These are phyloP conservation scores for Calonectria henricotiae DNA, from an alignment of 2,329 filamentous ascomycete species.

Conservation along the genomic window DNA sequence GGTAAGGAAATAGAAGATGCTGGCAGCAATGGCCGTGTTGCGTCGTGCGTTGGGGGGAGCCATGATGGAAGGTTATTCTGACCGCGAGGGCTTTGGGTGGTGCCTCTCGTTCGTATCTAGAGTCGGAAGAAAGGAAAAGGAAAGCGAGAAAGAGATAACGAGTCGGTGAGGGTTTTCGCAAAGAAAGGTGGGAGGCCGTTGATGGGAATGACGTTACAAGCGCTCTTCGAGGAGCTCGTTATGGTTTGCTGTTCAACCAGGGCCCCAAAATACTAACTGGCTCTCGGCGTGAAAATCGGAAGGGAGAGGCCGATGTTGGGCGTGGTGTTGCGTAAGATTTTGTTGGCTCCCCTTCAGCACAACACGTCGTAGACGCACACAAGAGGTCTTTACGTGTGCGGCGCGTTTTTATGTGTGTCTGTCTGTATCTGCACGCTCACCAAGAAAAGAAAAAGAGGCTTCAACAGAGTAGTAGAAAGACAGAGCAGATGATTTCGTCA, in stretches of 20 bases:
- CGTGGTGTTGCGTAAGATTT: conserved; percentile 21
- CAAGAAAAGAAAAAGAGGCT: conserved; percentile 5
- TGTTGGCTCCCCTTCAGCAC: conserved; percentile 1
- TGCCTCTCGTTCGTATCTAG: neutral
- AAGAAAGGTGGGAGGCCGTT: neutral
- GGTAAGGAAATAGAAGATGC: conserved; percentile 80
- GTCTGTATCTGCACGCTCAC: neutral
- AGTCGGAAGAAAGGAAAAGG: too few relatives aligned
- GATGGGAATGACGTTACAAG: conserved; percentile 27
- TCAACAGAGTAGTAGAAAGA: conserved; percentile 10
- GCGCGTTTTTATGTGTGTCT: neutral
- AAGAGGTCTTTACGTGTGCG: neutral
- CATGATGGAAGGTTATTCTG: conserved; percentile 39
- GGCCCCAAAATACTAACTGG: neutral
- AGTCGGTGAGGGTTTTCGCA: conserved; percentile 4
- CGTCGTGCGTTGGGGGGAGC: conserved; percentile 60
- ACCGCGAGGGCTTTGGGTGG: neutral
- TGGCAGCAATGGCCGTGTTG: conserved; percentile 76
- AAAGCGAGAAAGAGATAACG: neutral
- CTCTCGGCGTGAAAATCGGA: neutral
- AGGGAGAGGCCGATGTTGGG: conserved; percentile 18
- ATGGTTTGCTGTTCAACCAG: conserved; percentile 8
- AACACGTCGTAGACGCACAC: conserved; percentile 5
- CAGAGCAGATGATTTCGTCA: conserved; percentile 35
- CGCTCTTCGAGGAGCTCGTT: conserved; percentile 13